phyloP scores from a whole-genome alignment of 2,329 filamentous ascomycete genomes.

The Neospermospora avenae region DNA sequence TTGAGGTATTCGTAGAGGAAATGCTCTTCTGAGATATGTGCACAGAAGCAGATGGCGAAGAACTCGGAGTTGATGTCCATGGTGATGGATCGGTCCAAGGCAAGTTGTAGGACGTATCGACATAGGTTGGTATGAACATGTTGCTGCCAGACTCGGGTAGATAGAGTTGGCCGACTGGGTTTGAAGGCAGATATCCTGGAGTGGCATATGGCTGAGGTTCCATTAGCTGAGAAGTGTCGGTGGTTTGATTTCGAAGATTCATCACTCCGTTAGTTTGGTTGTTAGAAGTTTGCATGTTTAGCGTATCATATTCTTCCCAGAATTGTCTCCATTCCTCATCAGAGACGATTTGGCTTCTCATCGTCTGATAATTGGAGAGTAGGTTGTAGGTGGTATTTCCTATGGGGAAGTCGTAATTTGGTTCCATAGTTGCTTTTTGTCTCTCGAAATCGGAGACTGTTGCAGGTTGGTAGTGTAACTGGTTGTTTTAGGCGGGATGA shows the following conservation, averaged over 20 bases:
- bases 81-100: not conserved
- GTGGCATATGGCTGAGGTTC: not conserved
- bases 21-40: too few species aligned
- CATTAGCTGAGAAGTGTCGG: not conserved
- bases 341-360: not conserved
- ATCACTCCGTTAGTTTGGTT: not conserved
- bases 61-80: not conserved
- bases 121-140: not conserved
- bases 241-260: not conserved
- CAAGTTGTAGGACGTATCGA: not conserved
- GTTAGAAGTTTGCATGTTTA: not conserved
- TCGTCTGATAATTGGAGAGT: not conserved
- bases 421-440: not conserved
- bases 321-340: not conserved
- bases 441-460: not conserved
- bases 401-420: not conserved
- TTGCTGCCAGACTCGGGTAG: not conserved
- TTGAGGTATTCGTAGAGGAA: too few species aligned
- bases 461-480: not conserved
- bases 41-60: not conserved
- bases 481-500: not conserved
- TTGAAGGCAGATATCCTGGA: not conserved
- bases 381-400: not conserved
- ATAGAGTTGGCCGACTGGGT: not conserved
- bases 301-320: not conserved